Evolutionary conservation across 495 filamentous ascomycete species (phyloP).

Genomic region (Aspergillus heteromorphus): DNA sequence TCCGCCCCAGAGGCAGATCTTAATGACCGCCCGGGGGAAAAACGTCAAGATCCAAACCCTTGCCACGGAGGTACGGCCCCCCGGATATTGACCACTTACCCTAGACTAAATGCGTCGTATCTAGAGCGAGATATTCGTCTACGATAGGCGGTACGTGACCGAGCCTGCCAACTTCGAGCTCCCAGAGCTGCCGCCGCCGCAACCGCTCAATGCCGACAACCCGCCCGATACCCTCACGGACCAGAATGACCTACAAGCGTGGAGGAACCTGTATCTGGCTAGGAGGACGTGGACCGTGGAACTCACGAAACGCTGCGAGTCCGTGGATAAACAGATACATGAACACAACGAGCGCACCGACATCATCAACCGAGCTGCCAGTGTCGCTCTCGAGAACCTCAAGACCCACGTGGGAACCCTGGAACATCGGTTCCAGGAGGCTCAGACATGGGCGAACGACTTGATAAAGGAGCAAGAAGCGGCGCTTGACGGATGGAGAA

Average conservation of each 20-base stretch:
- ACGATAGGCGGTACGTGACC: conserved; percentile 62
- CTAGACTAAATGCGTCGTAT: not conserved
- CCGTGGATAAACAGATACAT: conserved; percentile 49
- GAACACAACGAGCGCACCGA: conserved; percentile 59
- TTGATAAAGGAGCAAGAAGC: conserved; percentile 64
- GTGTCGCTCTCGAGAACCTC: conserved; percentile 76
- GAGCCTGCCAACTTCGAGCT: conserved; percentile 43
- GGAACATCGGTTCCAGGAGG: conserved; percentile 67
- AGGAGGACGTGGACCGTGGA: conserved; percentile 69
- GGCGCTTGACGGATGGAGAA: conserved; percentile 63
- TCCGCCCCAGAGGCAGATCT: conserved; percentile 64
- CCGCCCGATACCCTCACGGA: conserved; percentile 71
- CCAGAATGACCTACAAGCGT: conserved; percentile 68
- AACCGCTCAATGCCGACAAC: conserved; percentile 49
- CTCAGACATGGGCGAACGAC: conserved; percentile 66
- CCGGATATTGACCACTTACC: not conserved
- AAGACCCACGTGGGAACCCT: conserved; percentile 68
- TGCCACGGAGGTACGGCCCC: conserved; percentile 59
- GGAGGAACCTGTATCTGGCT: conserved; percentile 73
- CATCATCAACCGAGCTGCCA: conserved; percentile 65
- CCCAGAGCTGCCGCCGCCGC: conserved; percentile 51
- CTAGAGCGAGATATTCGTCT: conserved; percentile 83
- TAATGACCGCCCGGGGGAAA: conserved; percentile 77
- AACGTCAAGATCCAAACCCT: conserved; percentile 71
- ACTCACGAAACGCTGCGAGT: conserved; percentile 57